Evolutionary conservation across 2,329 filamentous ascomycete genomes (phyloP).

Genomic region (Coniosporium tulheliwenetii): DNA sequence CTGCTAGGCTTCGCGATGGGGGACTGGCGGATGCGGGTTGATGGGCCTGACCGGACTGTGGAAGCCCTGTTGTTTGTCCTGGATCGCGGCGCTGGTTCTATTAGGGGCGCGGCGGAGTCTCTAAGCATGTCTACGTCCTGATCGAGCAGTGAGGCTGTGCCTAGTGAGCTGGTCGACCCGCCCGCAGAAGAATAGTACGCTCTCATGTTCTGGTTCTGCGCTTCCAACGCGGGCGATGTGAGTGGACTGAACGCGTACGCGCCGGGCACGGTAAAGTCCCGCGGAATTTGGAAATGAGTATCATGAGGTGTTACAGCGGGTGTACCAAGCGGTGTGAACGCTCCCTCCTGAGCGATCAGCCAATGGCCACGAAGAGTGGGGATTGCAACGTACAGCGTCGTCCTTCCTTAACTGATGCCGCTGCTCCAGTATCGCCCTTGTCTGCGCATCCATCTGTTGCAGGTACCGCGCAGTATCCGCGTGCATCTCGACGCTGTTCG

Average conservation of each 20-base stretch:
- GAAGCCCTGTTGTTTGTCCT: conserved; percentile 30
- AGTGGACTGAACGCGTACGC: conserved; percentile 65
- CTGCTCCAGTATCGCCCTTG: conserved; percentile 45
- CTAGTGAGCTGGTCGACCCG: conserved; percentile 36
- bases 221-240: conserved; percentile 65
- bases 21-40: conserved; percentile 46
- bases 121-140: conserved; percentile 28
- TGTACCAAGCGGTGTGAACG: conserved; percentile 67
- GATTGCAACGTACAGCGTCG: conserved; percentile 46
- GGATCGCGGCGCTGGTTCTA: conserved; percentile 26
- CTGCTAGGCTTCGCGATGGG: conserved; percentile 54
- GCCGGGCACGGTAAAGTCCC: conserved; percentile 47
- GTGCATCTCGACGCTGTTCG: conserved; percentile 65
- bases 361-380: not conserved
- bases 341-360: conserved; percentile 36
- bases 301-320: conserved; percentile 74
- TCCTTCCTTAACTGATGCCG: conserved; percentile 52
- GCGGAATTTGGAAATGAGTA: conserved; percentile 41
- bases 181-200: conserved; percentile 33
- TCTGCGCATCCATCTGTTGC: conserved; percentile 36
- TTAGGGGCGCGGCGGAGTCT: conserved; percentile 15
- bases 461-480: conserved; percentile 40
- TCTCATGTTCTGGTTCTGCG: conserved; percentile 39
- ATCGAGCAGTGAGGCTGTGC: conserved; percentile 27
- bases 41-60: conserved; percentile 30